phyloP scores from a whole-genome alignment of 768 basidiomycete species.

The Gloeopeniophorella convolvens region DNA sequence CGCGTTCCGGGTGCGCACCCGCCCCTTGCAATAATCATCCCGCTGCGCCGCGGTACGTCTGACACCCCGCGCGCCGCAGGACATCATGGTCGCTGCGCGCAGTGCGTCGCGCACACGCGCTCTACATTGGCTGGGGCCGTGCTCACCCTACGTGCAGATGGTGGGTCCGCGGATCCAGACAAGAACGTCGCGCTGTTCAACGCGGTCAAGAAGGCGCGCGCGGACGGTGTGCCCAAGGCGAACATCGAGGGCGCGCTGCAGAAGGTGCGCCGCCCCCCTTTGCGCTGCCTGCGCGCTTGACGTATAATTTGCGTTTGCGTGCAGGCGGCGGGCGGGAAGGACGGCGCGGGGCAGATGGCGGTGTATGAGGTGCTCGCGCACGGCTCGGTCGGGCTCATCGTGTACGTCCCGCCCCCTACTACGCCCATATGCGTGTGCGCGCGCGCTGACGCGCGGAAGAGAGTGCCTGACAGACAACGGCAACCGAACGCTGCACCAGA shows the following conservation, averaged over 20 bases:
- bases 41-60: neutral
- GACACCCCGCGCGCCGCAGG: slow-evolving; percentile 2
- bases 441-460: slow-evolving; percentile 8
- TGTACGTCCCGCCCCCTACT: slow-evolving; percentile 12
- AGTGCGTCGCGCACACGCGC: slow-evolving; percentile 11
- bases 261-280: slow-evolving; percentile 10
- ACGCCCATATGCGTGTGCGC: too few species aligned
- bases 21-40: neutral
- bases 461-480: slow-evolving; percentile 20
- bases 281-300: neutral
- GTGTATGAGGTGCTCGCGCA: slow-evolving; percentile 20
- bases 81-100: slow-evolving; percentile 19
- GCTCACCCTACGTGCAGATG: slow-evolving; percentile 9
- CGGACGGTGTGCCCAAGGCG: slow-evolving; percentile 18
- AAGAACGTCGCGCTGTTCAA: slow-evolving; percentile 18
- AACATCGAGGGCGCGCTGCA: slow-evolving; percentile 20
- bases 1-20: slow-evolving; percentile 12
- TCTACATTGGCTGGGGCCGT: neutral
- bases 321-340: slow-evolving; percentile 16
- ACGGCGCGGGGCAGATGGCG: slow-evolving; percentile 5
- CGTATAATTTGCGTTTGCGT: neutral
- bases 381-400: slow-evolving; percentile 20
- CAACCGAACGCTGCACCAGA: slow-evolving; percentile 17
- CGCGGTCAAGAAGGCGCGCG: slow-evolving; percentile 13
- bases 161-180: slow-evolving; percentile 14